Evolutionary conservation across 192 early-diverging fungal species (phyloP), one percentile per base, ranked within the genome.

Genomic region (Pecoramyces ruminantium): DNA sequence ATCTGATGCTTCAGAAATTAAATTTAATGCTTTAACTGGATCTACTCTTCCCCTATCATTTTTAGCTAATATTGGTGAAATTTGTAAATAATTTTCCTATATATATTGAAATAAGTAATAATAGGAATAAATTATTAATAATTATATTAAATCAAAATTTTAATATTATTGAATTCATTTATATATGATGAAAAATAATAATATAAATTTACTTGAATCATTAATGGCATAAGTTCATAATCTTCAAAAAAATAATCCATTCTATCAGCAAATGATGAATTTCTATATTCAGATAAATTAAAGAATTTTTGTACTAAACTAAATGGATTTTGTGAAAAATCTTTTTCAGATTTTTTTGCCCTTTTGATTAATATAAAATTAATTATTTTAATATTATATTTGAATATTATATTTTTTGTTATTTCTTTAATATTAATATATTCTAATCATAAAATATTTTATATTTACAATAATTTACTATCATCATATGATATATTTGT

Each of bases 191-290:
- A 6, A 34, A 34, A 3, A 34, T 34, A 34, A 34, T 34, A 6
- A 34, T 34, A 6, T 34, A 34, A 29, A 81, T 81, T 82, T 85
- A 92, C 93, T 81, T 94, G 94, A n/a, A 99, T 91, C 92, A 99
- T 95, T 79, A 99, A 87, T 78, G 94, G 95, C 13, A 94, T 89
- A 67, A 98, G 82, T 27, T 88, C 87, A 86, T 90, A 96, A 81
- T 99, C 96, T 77, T 92, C 85, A 83, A 97, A 99, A 86, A 97
- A 99, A 28, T 93, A 84, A 77, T 98, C 94, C 30, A 96, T 85
- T 84, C 93, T 95, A 78, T 97, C 93, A 27, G 85, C 78, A 40
- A 98, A 86, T 25, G 83, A 83, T 38, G 84, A 83, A n/a, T 83
- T 81, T 39, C 85, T 82, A 83, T 89, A 93, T 9, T 84, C 85